Evolutionary conservation across 441 rosid species (phyloP), one percentile per base, ranked within the genome.

Genomic region (Mallotus japonicus): DNA sequence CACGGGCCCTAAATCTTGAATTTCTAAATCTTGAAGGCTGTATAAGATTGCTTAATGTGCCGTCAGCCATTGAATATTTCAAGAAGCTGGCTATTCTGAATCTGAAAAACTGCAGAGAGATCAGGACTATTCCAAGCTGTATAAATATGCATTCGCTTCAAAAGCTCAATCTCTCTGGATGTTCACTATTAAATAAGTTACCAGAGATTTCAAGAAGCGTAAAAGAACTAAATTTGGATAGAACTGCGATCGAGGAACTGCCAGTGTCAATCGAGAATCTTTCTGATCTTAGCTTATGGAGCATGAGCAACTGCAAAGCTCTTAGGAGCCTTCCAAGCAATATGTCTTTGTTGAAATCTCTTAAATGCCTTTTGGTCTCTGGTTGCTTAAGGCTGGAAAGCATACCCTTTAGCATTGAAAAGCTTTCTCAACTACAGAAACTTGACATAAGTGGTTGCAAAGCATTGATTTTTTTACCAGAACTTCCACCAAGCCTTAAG

Each of bases 321-420:
- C 14, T 49, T 49, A 49, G 12, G 16, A 49, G 12, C 53, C 42
- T 83, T 54, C 78, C 80, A 3, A 28, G 61, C 17, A 19, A 53
- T 19, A 68, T 78, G 22, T 64, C 78, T 13, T 75, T 56, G 59
- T 17, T 83, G 55, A 69, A 56, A 59, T 3, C 40, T 3, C 83
- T 82, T 42, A 49, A 10, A 14, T 11, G 16, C 12, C 53, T 49
- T 11, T 49, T 13, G 4, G 4, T 49, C 2, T 11, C 42, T 0
- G 75, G 75, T 0, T 83, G 82, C 62, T 71, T 37, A 2, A 28
- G 16, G 46, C n/a, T 77, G 6, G 7, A 20, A 3, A 1, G 3
- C 16, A n/a, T 67, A 16, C 73, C 53, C 16, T 9, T 49, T 13
- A n/a, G 47, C 49, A 67, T 67, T 22, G 32, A 53, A 53, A 47